Evolutionary conservation across 352 stramenopile species (phyloP).

Genomic region (Thalassiosira pacifica): DNA sequence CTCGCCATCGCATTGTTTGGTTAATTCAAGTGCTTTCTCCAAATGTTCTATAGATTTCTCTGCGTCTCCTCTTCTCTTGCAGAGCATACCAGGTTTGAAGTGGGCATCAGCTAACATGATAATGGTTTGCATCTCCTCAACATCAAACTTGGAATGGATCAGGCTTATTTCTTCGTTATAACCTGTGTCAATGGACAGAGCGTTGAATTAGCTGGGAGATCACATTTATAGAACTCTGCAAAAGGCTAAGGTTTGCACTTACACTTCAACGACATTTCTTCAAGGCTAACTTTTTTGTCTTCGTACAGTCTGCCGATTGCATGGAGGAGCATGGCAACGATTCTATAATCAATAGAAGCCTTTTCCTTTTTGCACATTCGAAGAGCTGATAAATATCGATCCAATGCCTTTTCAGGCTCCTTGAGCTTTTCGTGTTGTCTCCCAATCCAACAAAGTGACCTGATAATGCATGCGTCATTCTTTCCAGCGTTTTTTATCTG

Average conservation of each 20-base stretch:
- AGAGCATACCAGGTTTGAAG: constrained; percentile 57
- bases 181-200: constrained; percentile 31
- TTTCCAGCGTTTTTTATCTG: constrained; percentile 51
- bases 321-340: constrained; percentile 66
- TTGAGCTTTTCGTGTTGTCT: constrained; percentile 61
- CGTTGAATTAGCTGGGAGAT: constrained; percentile 14
- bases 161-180: constrained; percentile 68
- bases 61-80: constrained; percentile 50
- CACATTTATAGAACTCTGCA: too few relatives aligned
- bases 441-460: constrained; percentile 65
- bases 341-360: constrained; percentile 53
- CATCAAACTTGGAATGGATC: constrained; percentile 63
- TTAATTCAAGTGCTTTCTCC: constrained; percentile 55
- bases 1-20: constrained; percentile 51
- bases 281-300: constrained; percentile 56
- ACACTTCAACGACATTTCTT: constrained; percentile 72
- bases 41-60: constrained; percentile 63
- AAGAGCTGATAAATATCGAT: constrained; percentile 63
- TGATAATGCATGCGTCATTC: constrained; percentile 36
- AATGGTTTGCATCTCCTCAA: constrained; percentile 36
- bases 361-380: constrained; percentile 57
- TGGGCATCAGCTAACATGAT: constrained; percentile 60
- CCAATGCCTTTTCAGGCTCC: constrained; percentile 54
- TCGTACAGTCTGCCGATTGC: constrained; percentile 61
- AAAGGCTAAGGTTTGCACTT: too few relatives aligned